Base-by-base conservation (phyloP, 805 yeast species). In the Yamadazyma nakazawae region DNA sequence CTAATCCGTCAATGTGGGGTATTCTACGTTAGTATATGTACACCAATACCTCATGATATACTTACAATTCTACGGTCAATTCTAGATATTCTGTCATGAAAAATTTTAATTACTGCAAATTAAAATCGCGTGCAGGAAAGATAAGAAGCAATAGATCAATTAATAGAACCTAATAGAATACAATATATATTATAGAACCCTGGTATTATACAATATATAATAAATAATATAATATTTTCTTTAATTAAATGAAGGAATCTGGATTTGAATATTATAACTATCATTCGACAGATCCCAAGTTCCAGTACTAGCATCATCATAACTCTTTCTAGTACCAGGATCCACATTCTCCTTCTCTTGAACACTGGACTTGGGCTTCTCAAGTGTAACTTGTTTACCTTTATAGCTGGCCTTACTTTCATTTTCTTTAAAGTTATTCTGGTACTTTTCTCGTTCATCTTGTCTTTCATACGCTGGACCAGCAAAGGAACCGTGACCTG, bases 241-340 rank as follows among this genome's bases (percentile, higher is more conserved):
- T 24, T 37, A 18, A 19, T 37, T 9, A 26, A 36, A 34, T 18
- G n/a, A 16, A 12, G 35, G 67, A 54, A 42, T 58, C 51, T 64
- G 64, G 47, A 64, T 64, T 48, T 60, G 66, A 24, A 66, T 63
- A 41, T 59, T 63, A 49, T 53, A 59, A 42, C 55, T 49, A 28
- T 52, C 55, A 18, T 32, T 41, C 3, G 66, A 55, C 39, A 60
- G 50, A 21, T 48, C 54, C 9, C 49, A 41, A 6, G 59, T 53
- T 6, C 32, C 32, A 13, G 32, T 28, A 10, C 32, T 28, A 13
- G 32, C 32, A 13, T 5, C 32, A 31, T 37, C 30, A 4, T 13
- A 21, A 25, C 21, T 14, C 25, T 37, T 37, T 24, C 19, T 19
- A 6, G 37, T 16, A 7, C 16, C 37, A 11, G 37, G 32, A 13